A percentile compares a stretch with the other conserved stretches of the same genome.
Evolutionary conservation across 495 filamentous ascomycete species (phyloP).

Genomic region (Aspergillus campestris): DNA sequence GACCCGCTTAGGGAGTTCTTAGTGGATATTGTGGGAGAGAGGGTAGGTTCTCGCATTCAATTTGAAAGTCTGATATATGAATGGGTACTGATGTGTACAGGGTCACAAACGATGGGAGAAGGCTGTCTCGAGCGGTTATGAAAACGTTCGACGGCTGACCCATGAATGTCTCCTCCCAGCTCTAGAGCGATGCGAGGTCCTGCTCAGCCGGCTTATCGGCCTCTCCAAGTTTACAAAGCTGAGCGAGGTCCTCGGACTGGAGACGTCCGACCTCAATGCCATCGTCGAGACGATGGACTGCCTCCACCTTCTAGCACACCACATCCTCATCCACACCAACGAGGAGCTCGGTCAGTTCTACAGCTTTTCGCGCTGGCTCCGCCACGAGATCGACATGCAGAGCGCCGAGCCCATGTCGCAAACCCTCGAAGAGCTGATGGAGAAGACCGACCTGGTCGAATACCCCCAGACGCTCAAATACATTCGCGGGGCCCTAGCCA

Average conservation of each 20-base stretch:
- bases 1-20: conserved; percentile 77
- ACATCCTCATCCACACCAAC: conserved; percentile 60
- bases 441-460: conserved; percentile 38
- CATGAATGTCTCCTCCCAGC: conserved; percentile 86
- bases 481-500: conserved; percentile 42
- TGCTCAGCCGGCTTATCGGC: conserved; percentile 76
- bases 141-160: conserved; percentile 64
- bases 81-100: conserved; percentile 35
- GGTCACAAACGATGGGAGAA: conserved; percentile 96
- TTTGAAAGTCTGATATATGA: background rate
- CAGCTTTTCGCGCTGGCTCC: conserved; percentile 78
- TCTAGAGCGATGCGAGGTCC: conserved; percentile 72
- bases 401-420: conserved; percentile 37
- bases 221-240: conserved; percentile 71
- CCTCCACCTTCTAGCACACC: conserved; percentile 62
- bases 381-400: conserved; percentile 66
- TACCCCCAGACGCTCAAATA: conserved; percentile 42
- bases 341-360: conserved; percentile 72
- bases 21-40: conserved; percentile 74
- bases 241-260: conserved; percentile 58
- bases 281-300: conserved; percentile 66
- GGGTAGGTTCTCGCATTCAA: conserved; percentile 42
- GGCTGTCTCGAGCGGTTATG: conserved; percentile 65
- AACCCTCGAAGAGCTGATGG: conserved; percentile 37
- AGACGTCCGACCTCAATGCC: conserved; percentile 47